These are phyloP conservation scores for Sextonia rubra DNA, from an alignment of 164 flowering plant genomes.

Conservation along the genomic window DNA sequence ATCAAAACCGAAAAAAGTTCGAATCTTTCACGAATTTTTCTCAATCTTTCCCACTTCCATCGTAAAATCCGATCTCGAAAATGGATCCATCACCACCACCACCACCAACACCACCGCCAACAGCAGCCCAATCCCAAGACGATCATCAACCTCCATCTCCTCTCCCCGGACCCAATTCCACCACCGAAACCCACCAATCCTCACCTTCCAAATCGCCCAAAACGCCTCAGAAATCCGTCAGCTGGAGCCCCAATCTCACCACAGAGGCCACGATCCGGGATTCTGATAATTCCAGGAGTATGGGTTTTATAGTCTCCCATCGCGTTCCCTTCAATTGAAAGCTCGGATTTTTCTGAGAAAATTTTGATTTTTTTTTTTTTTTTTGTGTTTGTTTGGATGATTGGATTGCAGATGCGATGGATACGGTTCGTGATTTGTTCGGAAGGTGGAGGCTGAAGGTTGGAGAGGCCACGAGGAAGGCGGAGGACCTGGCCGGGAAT, in stretches of 20 bases:
- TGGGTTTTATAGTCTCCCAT: background rate
- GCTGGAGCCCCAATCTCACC: slow-evolving; percentile 12
- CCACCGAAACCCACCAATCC: slow-evolving; percentile 17
- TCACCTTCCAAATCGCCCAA: slow-evolving; percentile 4
- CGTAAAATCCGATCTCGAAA: too few relatives aligned
- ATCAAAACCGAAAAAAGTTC: too few relatives aligned
- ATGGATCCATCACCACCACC: too few relatives aligned
- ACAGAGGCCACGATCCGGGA: slow-evolving; percentile 16
- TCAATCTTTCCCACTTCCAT: too few relatives aligned
- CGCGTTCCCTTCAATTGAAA: slow-evolving; percentile 1
- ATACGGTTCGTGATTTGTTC: slow-evolving; percentile 53
- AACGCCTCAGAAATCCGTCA: slow-evolving; percentile 14
- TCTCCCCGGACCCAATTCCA: slow-evolving; percentile 2
- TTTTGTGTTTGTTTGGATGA: too few relatives aligned
- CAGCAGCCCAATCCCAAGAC: too few relatives aligned
- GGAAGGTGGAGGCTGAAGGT: slow-evolving; percentile 78
- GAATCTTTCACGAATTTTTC: too few relatives aligned
- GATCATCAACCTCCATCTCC: too few relatives aligned
- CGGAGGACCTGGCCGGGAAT: slow-evolving; percentile 80
- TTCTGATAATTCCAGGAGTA: too few relatives aligned
- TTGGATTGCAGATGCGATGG: slow-evolving; percentile 41
- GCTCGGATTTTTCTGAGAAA: too few relatives aligned
- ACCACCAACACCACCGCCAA: too few relatives aligned
- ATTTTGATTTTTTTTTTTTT: too few relatives aligned
- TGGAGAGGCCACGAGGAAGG: slow-evolving; percentile 67